Conservation (phyloP, 495 filamentous ascomycete genomes). For the Lasiosphaeris hirsuta region DNA sequence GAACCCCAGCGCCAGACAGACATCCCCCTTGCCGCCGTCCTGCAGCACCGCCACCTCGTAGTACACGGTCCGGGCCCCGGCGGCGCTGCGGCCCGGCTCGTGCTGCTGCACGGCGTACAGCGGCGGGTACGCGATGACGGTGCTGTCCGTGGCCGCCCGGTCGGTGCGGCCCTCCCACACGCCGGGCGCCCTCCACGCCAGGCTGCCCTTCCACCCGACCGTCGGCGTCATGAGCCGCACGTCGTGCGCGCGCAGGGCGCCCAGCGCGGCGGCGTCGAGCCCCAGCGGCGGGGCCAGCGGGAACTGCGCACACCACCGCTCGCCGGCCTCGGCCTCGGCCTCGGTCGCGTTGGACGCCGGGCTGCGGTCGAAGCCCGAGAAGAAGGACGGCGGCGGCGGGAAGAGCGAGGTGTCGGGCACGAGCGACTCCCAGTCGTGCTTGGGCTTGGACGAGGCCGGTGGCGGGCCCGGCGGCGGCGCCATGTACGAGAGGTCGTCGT, state of each 20-base stretch:
- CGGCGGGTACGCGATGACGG: slow-evolving; percentile 65
- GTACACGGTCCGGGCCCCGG: slow-evolving; percentile 62
- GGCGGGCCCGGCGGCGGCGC: slow-evolving; percentile 45
- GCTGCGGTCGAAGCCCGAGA: slow-evolving; percentile 59
- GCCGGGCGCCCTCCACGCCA: slow-evolving; percentile 36
- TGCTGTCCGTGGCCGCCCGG: slow-evolving; percentile 42
- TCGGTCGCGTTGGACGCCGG: slow-evolving; percentile 70
- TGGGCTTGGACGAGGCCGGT: slow-evolving; percentile 41
- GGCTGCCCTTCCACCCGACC: slow-evolving; percentile 27
- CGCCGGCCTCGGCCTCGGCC: slow-evolving; percentile 66
- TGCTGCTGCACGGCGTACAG: slow-evolving; percentile 69
- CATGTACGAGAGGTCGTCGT: slow-evolving; percentile 18
- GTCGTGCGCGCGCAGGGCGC: slow-evolving; percentile 31
- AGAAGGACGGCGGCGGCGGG: slow-evolving; percentile 74
- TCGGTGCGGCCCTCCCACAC: slow-evolving; percentile 41
- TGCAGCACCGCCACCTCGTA: slow-evolving; percentile 66
- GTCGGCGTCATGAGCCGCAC: slow-evolving; percentile 34
- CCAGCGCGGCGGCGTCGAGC: slow-evolving; percentile 39
- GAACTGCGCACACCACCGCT: slow-evolving; percentile 63
- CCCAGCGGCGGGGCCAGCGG: slow-evolving; percentile 60
- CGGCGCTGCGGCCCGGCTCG: slow-evolving; percentile 51
- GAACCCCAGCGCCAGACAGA: slow-evolving; percentile 73
- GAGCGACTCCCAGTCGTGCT: slow-evolving; percentile 76
- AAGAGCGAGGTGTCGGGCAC: slow-evolving; percentile 78
- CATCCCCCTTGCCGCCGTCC: slow-evolving; percentile 42